Evolutionary conservation across 163 green algal genomes (phyloP), one percentile per base, ranked within the genome.

Genomic region (Prototheca wickerhamii): DNA sequence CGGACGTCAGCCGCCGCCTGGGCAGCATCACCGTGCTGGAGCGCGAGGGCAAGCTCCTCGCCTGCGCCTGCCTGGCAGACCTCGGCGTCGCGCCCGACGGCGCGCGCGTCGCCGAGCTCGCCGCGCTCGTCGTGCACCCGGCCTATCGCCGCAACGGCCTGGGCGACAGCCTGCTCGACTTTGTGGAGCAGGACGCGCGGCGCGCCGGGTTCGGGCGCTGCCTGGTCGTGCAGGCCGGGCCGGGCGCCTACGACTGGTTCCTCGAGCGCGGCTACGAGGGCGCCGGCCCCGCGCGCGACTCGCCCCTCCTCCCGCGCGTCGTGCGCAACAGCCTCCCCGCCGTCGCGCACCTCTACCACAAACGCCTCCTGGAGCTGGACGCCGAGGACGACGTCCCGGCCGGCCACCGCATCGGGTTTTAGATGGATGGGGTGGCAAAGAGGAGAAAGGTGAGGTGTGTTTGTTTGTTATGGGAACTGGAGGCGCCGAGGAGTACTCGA

Each of bases 101-200:
- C n/a, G 52, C 76, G 28, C 56, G 66, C 3, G 74, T 84, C 3
- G 84, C 78, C 1, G 93, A 99, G 82, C 73, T 98, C n/a, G 88
- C 83, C 25, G 89, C 93, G 26, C 96, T 99, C 73, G 91, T 87
- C 37, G 85, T 99, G 10, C 73, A 90, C 67, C 75, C 84, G 3
- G 63, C 77, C 3, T 95, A 88, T 76, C 61, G 89, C 12, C 77
- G 86, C 54, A 79, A 76, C 4, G 93, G 93, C 28, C 81, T 87
- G 17, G 93, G 93, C 20, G 93, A 99, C 82, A 82, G 74, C 25
- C 68, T 99, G 76, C 79, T 99, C 54, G 89, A 95, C 72, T 98
- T 93, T 34, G 75, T 96, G 26, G 91, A 96, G 78, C 84, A 94
- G 73, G 73, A 54, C 18, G 23, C 20, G 20, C 46, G 46, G 20